Base-by-base conservation (phyloP, 1,284 basidiomycete species). In the Ceratobasidium theobromae region DNA sequence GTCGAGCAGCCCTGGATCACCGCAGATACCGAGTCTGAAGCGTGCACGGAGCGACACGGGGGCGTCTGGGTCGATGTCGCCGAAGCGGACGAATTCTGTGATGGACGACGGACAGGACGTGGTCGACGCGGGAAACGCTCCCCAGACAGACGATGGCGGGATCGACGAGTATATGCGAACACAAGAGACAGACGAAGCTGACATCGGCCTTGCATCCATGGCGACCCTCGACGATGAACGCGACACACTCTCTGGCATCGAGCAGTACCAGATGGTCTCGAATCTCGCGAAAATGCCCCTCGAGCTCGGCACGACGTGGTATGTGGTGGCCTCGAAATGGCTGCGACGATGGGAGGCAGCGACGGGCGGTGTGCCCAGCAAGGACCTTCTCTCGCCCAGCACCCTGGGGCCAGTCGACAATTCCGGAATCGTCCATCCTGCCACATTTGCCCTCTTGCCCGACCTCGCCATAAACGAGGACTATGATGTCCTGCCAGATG, bases 361-460 rank as follows among this genome's bases (percentile, higher is more conserved):
- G 6, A 80, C 82, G 0, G 87, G 87, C 27, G 83, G 81, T 57
- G 88, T 86, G 25, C 75, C 79, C 2, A 76, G 80, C 41, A 62
- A 70, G 27, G 57, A 48, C 33, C 18, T 38, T 27, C 35, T 38
- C 12, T 28, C 33, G 9, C 30, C 28, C 4, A 64, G 14, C 23
- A 43, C 88, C 68, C 74, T 93, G 52, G 87, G 88, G 14, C 83
- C 89, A 30, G 85, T 94, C 62, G 84, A 93, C 74, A 94, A 93
- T 74, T 77, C 84, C 14, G 72, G 77, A 14, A 79, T 95, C 46
- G 75, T 88, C 57, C 84, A 86, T 21, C 35, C 52, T 3, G 45
- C 43, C 28, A 40, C 53, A 35, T 65, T n/a, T 67, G 72, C 23
- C 71, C 73, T 35, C 53, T 65, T 32, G 68, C 77, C 52, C 2